These are phyloP conservation scores for Pochonia chlamydosporia DNA, from an alignment of 2,329 filamentous ascomycete genomes.

Conservation along the genomic window DNA sequence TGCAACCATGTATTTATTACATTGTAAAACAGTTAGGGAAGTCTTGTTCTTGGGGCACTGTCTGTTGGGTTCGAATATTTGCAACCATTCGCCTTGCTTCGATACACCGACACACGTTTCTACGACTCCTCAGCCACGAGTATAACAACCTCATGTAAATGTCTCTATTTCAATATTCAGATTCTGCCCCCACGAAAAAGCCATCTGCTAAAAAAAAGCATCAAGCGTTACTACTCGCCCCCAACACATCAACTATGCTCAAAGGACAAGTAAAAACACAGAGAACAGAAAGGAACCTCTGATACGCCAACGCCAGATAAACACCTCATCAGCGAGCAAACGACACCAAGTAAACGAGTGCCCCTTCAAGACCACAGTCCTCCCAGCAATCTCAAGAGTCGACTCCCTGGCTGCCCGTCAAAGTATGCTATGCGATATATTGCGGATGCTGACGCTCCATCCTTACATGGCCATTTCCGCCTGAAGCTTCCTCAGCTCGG, in stretches of 20 bases:
- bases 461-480: constrained; percentile 92
- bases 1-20: too few species aligned
- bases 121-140: too few species aligned
- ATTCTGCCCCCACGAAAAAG: background rate
- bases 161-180: constrained; percentile 2
- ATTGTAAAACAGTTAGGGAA: too few species aligned
- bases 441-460: background rate
- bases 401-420: constrained; percentile 4
- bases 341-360: constrained; percentile 9
- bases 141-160: too few species aligned
- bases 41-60: too few species aligned
- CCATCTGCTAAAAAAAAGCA: background rate
- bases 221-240: background rate
- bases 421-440: constrained; percentile 10
- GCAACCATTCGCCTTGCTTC: too few species aligned
- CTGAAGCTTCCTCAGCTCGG: constrained; percentile 85
- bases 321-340: constrained; percentile 18
- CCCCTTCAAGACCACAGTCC: background rate
- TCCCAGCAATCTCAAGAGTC: too few species aligned
- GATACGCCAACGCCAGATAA: constrained; percentile 27
- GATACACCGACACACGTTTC: too few species aligned
- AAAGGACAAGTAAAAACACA: background rate
- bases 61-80: too few species aligned
- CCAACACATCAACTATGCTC: constrained; percentile 2
- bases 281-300: constrained; percentile 7